These are phyloP conservation scores for Pontederia paniculata DNA, from an alignment of 176 grass and related monocot genomes.

Conservation along the genomic window DNA sequence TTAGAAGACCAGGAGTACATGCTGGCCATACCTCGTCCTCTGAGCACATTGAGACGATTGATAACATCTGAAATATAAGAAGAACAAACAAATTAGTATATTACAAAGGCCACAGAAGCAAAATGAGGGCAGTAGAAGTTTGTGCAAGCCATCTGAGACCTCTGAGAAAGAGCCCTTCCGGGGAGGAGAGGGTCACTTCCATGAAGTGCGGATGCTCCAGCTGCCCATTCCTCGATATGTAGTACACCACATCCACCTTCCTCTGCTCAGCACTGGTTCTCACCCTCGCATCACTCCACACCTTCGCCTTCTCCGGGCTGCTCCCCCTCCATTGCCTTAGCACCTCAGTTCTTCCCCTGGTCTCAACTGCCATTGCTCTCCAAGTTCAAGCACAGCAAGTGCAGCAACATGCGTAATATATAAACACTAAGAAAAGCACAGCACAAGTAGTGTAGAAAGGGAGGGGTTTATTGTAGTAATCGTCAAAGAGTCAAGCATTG, in stretches of 20 bases:
- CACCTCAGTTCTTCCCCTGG: slow-evolving; percentile 19
- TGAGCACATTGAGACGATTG: slow-evolving; percentile 55
- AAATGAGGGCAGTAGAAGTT: background rate
- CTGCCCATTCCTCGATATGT: slow-evolving; percentile 63
- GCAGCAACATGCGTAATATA: no score
- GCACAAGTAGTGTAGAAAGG: no score
- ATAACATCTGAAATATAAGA: slow-evolving; percentile 44
- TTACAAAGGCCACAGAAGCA: background rate
- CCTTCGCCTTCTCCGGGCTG: slow-evolving; percentile 35
- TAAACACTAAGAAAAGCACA: no score
- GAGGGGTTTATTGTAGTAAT: no score
- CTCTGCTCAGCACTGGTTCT: slow-evolving; percentile 5
- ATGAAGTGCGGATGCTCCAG: slow-evolving; percentile 95
- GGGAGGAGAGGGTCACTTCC: slow-evolving; percentile 46
- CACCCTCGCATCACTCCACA: slow-evolving; percentile 19
- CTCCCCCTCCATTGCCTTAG: slow-evolving; percentile 29
- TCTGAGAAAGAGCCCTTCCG: slow-evolving; percentile 70
- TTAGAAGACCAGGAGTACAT: slow-evolving; percentile 88
- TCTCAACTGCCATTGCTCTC: slow-evolving; percentile 15
- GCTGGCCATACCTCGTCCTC: slow-evolving; percentile 62
- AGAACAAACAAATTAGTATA: background rate
- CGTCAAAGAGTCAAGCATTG: no score
- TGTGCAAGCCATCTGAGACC: slow-evolving; percentile 21
- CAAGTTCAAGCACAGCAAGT: no score
- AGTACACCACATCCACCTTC: slow-evolving; percentile 73